These are phyloP conservation scores for Aspergillus eucalypticola DNA, from an alignment of 2,329 filamentous ascomycete species.

Conservation along the genomic window DNA sequence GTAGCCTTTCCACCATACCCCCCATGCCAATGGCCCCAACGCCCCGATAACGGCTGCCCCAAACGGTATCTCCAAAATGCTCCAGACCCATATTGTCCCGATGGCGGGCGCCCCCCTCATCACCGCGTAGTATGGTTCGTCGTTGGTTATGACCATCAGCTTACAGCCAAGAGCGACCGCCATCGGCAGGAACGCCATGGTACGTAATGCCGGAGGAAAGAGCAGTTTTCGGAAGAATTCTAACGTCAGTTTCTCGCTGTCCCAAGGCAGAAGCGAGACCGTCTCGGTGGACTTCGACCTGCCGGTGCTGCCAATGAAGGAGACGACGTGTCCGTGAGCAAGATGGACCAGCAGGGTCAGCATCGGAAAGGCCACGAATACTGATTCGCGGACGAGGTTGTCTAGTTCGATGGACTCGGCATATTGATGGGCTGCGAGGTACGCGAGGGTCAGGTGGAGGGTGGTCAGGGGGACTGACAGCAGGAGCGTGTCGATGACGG, in stretches of 20 bases:
- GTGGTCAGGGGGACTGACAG: slow-evolving; percentile 45
- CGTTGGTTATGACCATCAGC: slow-evolving; percentile 78
- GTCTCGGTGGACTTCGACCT: slow-evolving; percentile 9
- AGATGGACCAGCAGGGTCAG: slow-evolving; percentile 48
- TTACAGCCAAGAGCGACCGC: slow-evolving; percentile 63
- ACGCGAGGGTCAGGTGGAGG: slow-evolving; percentile 48
- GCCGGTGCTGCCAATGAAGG: slow-evolving; percentile 23
- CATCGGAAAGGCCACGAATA: slow-evolving; percentile 43
- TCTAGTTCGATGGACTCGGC: slow-evolving; percentile 39
- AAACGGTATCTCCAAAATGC: slow-evolving; percentile 81
- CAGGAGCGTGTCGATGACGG: slow-evolving; percentile 47
- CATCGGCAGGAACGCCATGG: slow-evolving; percentile 27
- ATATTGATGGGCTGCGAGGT: slow-evolving; percentile 50
- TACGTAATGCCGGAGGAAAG: slow-evolving; percentile 36
- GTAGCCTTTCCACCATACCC: slow-evolving; percentile 57
- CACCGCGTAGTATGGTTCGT: slow-evolving; percentile 76
- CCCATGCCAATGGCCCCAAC: slow-evolving; percentile 52
- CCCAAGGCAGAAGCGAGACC: slow-evolving; percentile 29
- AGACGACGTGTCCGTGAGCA: slow-evolving; percentile 47
- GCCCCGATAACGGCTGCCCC: slow-evolving; percentile 62
- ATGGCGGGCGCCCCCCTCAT: slow-evolving; percentile 91
- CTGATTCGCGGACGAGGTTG: slow-evolving; percentile 37
- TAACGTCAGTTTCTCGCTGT: slow-evolving; percentile 26
- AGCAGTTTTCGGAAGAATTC: slow-evolving; percentile 31
- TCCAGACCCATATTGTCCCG: slow-evolving; percentile 91